These are phyloP conservation scores for Dimocarpus longan DNA, from an alignment of 345 rosid genomes.

Conservation along the genomic window DNA sequence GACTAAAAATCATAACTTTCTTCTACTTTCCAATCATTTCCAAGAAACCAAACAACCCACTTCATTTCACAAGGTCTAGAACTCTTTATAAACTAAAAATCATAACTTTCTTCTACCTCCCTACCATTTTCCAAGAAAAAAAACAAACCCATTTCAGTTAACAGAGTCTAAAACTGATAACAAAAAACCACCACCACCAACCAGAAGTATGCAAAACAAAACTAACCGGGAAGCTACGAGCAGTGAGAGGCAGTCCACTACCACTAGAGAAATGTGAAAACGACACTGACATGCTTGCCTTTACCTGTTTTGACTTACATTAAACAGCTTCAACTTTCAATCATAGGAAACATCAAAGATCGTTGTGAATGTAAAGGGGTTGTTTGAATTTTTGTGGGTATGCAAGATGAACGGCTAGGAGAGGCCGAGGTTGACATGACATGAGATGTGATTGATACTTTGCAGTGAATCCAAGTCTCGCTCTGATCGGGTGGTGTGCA, in stretches of 20 bases:
- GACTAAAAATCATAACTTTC: not conserved
- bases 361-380: not conserved
- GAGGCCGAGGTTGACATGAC: not conserved
- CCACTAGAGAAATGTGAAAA: constrained; percentile 21
- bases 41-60: not conserved
- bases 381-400: not conserved
- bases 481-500: too few species aligned
- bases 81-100: not conserved
- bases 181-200: not conserved
- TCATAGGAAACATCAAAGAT: not conserved
- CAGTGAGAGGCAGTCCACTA: not conserved
- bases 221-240: constrained; percentile 31
- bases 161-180: not conserved
- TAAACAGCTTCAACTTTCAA: not conserved
- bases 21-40: not conserved
- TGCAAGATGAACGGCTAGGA: not conserved
- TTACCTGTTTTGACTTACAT: not conserved
- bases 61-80: not conserved
- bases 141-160: not conserved
- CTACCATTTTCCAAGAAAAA: not conserved
- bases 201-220: not conserved
- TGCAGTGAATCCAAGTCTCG: not conserved
- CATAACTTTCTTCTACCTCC: not conserved
- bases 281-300: constrained; percentile 31
- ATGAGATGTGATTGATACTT: too few species aligned